Base-by-base conservation (phyloP, 306 rosid species). In the Quillaja saponaria region DNA sequence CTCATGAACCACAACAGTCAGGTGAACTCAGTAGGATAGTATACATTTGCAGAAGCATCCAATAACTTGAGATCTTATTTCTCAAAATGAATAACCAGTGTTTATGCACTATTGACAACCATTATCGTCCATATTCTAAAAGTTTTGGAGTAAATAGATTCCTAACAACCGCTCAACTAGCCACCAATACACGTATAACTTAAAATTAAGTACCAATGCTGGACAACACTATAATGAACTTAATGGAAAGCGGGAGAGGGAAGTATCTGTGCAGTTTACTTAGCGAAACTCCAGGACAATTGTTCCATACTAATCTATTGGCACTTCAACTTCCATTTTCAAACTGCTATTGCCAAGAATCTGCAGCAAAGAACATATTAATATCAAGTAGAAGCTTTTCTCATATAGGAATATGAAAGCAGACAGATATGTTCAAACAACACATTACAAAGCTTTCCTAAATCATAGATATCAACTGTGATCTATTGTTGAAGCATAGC, bases 261-360 rank as follows among this genome's bases (percentile, higher is more conserved):
- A 2, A 44, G 55, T 38, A 34, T 51, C 7, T 41, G 34, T 25
- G 48, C 13, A 1, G 41, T 69, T 31, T 55, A 55, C n/a, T 49
- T 74, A 21, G 46, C 66, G 49, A 34, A 35, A 13, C 61, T 51
- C 71, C 53, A n/a, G 34, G 18, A 55, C 13, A 49, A 54, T 14
- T 17, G 53, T 34, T 34, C 71, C 58, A 44, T 4, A 46, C 68
- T 63, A 92, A 71, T 89, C 96, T 25, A 86, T 70, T 44, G 87
- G 95, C 56, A 89, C 84, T 72, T 86, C 94, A 41, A 92, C 95
- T 64, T 82, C 84, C 95, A 92, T 80, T 77, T 81, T 89, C n/a
- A 84, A 69, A 61, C 72, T 75, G 34, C 81, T 75, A 46, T 75
- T 76, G 45, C 86, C 79, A 57, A 92, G 75, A 79, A 86, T 81